These are phyloP conservation scores for Arachis hypogaea DNA, from an alignment of 306 rosid species.

Conservation along the genomic window DNA sequence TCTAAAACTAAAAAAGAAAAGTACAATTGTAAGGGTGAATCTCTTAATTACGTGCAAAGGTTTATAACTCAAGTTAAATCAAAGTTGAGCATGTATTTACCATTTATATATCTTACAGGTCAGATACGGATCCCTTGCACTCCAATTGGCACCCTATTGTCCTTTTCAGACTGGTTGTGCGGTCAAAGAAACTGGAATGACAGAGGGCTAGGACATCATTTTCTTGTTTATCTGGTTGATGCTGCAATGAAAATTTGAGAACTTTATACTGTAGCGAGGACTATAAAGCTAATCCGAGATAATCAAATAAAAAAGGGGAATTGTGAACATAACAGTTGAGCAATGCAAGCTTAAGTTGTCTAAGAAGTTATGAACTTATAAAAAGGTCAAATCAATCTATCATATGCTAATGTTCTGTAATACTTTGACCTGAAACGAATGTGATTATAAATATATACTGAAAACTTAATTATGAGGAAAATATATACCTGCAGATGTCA, in stretches of 20 bases:
- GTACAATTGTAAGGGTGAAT: not conserved
- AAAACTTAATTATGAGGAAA: slow-evolving; percentile 18
- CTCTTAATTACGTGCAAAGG: not conserved
- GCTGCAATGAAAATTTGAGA: not conserved
- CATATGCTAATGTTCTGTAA: slow-evolving; percentile 16
- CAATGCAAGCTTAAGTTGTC: slow-evolving; percentile 18
- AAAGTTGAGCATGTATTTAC: slow-evolving; percentile 15
- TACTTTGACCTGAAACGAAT: slow-evolving; percentile 22
- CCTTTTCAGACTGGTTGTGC: slow-evolving; percentile 1
- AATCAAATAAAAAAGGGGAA: slow-evolving; percentile 16
- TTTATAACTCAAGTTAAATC: slow-evolving; percentile 18
- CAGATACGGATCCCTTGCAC: not conserved
- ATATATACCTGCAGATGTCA: slow-evolving; percentile 44
- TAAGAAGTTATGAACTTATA: slow-evolving; percentile 18
- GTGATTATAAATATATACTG: not conserved
- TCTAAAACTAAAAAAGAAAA: not conserved
- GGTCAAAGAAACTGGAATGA: slow-evolving; percentile 8
- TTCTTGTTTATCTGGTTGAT: not conserved
- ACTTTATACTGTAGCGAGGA: not conserved
- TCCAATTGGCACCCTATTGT: slow-evolving; percentile 15
- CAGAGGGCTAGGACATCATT: slow-evolving; percentile 18
- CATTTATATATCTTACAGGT: slow-evolving; percentile 19
- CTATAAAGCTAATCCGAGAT: slow-evolving; percentile 7
- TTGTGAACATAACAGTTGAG: slow-evolving; percentile 11
- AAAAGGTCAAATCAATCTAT: slow-evolving; percentile 9